Conservation (phyloP, 2,329 filamentous ascomycete species). For the Graphium sp. region DNA sequence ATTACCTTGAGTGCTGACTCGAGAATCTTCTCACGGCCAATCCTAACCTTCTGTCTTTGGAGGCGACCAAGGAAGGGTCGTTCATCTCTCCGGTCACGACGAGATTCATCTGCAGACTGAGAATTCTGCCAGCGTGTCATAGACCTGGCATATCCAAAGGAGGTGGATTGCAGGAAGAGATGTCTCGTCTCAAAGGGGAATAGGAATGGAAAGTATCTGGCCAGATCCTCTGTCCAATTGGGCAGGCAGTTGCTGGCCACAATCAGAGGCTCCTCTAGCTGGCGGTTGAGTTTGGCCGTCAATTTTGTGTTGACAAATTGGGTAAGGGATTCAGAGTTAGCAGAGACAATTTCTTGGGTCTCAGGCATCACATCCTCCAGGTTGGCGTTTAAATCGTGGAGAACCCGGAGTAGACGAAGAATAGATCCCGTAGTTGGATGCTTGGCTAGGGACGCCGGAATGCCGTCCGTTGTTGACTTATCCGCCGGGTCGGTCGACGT, state of each 20-base stretch:
- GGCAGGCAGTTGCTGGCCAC: constrained; percentile 94
- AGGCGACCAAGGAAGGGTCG: constrained; percentile 79
- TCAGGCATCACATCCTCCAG: constrained; percentile 79
- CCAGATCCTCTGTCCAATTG: constrained; percentile 89
- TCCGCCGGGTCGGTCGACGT: constrained; percentile 28
- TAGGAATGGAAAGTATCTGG: constrained; percentile 84
- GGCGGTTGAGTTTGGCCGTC: constrained; percentile 91
- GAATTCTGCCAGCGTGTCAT: constrained; percentile 97
- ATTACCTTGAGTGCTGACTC: constrained; percentile 97
- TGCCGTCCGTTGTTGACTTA: constrained; percentile 37
- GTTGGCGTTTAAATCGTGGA: constrained; percentile 86
- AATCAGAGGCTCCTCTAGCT: constrained; percentile 89
- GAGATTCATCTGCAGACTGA: constrained; percentile 63
- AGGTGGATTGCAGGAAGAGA: constrained; percentile 92
- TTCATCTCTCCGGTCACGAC: constrained; percentile 76
- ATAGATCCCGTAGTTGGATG: constrained; percentile 78
- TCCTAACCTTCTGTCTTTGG: constrained; percentile 94
- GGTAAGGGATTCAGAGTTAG: constrained; percentile 68
- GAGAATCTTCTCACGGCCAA: constrained; percentile 83
- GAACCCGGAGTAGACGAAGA: constrained; percentile 68
- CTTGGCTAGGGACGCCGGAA: constrained; percentile 68
- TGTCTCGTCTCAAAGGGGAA: constrained; percentile 97
- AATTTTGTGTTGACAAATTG: constrained; percentile 98
- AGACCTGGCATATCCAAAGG: constrained; percentile 91
- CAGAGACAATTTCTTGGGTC: constrained; percentile 50